These are phyloP conservation scores for Allium sativum DNA, from an alignment of 106 monocot genomes.

Conservation along the genomic window DNA sequence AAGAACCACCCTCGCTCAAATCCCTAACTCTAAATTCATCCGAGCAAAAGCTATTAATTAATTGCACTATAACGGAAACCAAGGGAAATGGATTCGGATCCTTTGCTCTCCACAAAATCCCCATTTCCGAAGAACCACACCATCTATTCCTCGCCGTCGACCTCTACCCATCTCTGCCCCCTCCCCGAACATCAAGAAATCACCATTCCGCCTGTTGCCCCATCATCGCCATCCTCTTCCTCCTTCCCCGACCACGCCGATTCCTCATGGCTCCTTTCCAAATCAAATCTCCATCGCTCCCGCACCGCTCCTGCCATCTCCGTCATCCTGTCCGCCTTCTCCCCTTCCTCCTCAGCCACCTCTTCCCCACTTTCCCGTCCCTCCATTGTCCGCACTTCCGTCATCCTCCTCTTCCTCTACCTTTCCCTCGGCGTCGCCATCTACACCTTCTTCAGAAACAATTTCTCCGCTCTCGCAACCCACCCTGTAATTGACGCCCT, in stretches of 20 bases:
- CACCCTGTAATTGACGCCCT: conserved; percentile 75
- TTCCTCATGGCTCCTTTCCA: neutral
- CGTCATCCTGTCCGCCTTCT: neutral
- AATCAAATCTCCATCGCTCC: neutral
- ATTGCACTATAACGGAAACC: too few species aligned
- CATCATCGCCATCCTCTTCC: neutral
- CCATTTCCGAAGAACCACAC: neutral
- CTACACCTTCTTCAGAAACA: conserved; percentile 33
- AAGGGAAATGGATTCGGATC: neutral
- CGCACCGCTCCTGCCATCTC: neutral
- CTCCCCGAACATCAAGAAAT: conserved; percentile 49
- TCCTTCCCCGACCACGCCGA: conserved; percentile 43
- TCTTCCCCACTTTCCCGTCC: conserved; percentile 1
- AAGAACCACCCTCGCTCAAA: too few species aligned
- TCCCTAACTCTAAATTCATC: too few species aligned
- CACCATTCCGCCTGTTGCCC: neutral
- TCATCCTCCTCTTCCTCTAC: conserved; percentile 50
- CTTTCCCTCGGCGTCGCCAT: conserved; percentile 59
- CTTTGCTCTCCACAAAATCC: conserved; percentile 4
- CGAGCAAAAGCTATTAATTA: too few species aligned
- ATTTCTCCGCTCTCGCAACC: conserved; percentile 37
- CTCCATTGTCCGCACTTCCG: conserved; percentile 34
- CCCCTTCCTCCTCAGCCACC: conserved; percentile 37
- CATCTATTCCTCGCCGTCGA: neutral
- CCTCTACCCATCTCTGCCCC: conserved; percentile 2